Evolutionary conservation across 2,329 filamentous ascomycete species (phyloP), one percentile per base, ranked within the genome.

Genomic region (Claviceps sorghi): DNA sequence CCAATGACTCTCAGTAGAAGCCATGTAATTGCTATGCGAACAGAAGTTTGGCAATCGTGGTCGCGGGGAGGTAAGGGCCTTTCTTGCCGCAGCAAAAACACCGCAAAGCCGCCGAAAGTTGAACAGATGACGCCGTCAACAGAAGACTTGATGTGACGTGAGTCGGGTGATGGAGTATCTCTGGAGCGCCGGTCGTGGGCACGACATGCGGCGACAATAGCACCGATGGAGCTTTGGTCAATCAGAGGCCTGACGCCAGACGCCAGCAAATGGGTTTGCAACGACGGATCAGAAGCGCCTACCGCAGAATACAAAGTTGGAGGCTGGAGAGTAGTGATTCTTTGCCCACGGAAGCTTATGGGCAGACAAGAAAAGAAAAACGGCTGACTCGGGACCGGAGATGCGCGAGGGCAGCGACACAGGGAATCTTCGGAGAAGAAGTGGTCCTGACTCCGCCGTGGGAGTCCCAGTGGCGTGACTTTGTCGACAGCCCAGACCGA

Each of bases 1-100:
- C 72, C 53, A 64, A 63, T 43, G 68, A 63, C 49, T 58, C 53
- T 56, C 55, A 49, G 56, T 54, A 57, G 19, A 36, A 44, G 48
- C 53, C 50, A 54, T 51, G 40, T 36, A 48, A 49, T 45, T 38
- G 10, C 26, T 22, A 21, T 17, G 26, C 10, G 15, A 36, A 40
- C 38, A n/a, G 10, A 4, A 38, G 22, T 15, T 15, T 11, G 22
- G n/a, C 11, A 48, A 11, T 51, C 38, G 48, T 17, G 8, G 30
- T 43, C 36, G 48, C 48, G 17, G 15, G 29, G 36, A 53, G 45
- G 21, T 13, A n/a, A 3, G 34, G 49, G 13, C 22, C 4, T 43
- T 43, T 22, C 7, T 30, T 10, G 21, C 8, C 21, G 21, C 11
- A 40, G 30, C 32, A 15, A 49, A 5, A 5, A 3, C 26, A 5